Evolutionary conservation across 352 stramenopile species (phyloP).

Genomic region (Phytophthora europaea): DNA sequence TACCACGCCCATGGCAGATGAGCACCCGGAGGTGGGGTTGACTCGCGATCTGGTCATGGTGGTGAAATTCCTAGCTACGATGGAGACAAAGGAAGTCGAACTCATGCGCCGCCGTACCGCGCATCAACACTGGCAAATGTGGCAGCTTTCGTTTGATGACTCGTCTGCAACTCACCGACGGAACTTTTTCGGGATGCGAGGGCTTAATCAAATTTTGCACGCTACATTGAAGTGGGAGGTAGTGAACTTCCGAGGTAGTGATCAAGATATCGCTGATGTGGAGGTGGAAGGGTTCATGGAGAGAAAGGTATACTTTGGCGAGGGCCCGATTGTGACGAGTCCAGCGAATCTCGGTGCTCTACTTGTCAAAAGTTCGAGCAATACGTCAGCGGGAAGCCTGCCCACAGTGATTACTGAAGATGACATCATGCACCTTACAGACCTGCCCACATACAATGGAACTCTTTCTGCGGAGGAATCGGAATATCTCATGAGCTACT

Average conservation of each 20-base stretch:
- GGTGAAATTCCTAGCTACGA: conserved; percentile 91
- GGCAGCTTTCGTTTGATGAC: conserved; percentile 92
- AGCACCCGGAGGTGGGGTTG: conserved; percentile 85
- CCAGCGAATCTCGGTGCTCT: conserved; percentile 73
- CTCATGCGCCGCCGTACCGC: conserved; percentile 84
- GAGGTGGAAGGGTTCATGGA: conserved; percentile 90
- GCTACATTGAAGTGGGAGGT: conserved; percentile 88
- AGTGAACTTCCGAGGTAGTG: conserved; percentile 86
- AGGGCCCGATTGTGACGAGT: conserved; percentile 86
- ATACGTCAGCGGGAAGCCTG: conserved; percentile 39
- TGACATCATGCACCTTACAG: conserved; percentile 97
- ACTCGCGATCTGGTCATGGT: conserved; percentile 85
- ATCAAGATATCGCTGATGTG: conserved; percentile 92
- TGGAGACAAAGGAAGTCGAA: conserved; percentile 93
- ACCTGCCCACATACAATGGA: conserved; percentile 97
- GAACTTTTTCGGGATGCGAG: conserved; percentile 84
- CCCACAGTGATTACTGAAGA: conserved; percentile 92
- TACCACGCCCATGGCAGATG: conserved; percentile 76
- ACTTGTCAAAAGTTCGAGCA: conserved; percentile 64
- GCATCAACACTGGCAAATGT: conserved; percentile 88
- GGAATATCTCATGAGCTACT: conserved; percentile 98
- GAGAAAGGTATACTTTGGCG: conserved; percentile 90
- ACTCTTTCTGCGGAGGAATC: conserved; percentile 97
- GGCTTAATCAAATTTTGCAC: conserved; percentile 73
- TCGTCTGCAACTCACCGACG: conserved; percentile 71